These are phyloP conservation scores for Ehretia macrophylla DNA, from an alignment of 257 asterid species.

Conservation along the genomic window DNA sequence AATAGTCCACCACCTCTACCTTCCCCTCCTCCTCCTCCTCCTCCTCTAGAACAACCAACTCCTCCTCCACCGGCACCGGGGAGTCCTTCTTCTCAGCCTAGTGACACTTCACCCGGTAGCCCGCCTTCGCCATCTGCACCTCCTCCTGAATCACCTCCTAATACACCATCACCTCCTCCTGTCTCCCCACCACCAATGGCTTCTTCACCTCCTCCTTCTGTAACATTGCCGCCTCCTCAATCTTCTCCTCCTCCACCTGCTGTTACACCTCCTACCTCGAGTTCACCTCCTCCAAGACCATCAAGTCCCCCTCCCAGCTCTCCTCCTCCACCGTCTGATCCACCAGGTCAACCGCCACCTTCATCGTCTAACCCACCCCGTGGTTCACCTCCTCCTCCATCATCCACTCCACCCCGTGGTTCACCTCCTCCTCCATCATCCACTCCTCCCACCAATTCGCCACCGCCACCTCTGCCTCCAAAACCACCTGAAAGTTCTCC, in stretches of 20 bases:
- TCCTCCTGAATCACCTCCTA: background rate
- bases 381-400: constrained; percentile 21
- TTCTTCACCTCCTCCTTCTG: background rate
- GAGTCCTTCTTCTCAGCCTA: no score
- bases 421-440: constrained; percentile 31
- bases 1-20: constrained; percentile 40
- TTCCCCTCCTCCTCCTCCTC: constrained; percentile 28
- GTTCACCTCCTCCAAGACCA: constrained; percentile 20
- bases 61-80: no score
- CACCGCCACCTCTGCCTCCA: constrained; percentile 38
- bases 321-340: constrained; percentile 15
- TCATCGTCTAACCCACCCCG: constrained; percentile 25
- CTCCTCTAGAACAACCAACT: background rate
- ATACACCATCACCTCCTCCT: background rate
- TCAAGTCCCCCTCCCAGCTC: constrained; percentile 5
- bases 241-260: background rate
- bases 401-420: constrained; percentile 31
- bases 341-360: constrained; percentile 5
- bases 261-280: background rate
- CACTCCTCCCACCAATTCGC: constrained; percentile 18
- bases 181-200: background rate
- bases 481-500: constrained; percentile 36
- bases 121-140: background rate
- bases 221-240: background rate
- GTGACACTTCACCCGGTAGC: no score